Percentiles rank a stretch among this genome's conserved stretches.
Conservation (phyloP, 257 asterid species). For the Forsythia viridissima region DNA sequence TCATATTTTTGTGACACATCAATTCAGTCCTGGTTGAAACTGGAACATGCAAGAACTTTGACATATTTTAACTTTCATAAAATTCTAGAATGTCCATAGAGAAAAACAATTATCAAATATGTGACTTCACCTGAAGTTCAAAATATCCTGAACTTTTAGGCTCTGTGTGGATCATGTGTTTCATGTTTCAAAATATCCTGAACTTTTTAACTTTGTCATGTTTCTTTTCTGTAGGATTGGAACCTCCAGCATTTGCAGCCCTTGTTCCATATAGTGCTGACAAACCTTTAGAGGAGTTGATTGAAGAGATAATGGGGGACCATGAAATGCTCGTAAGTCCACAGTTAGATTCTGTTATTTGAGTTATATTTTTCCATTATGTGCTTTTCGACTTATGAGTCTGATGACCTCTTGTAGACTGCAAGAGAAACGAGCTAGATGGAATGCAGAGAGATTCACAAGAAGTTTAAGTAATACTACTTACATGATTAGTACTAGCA, state of each 20-base stretch:
- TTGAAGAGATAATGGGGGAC: slow-evolving; percentile 92
- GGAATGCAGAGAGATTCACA: slow-evolving; percentile 5
- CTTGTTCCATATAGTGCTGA: slow-evolving; percentile 83
- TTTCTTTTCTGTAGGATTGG: slow-evolving; percentile 46
- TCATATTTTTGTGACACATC: not conserved
- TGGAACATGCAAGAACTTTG: not conserved
- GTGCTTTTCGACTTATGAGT: slow-evolving; percentile 1
- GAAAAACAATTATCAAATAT: not conserved
- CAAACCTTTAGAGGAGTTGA: slow-evolving; percentile 70
- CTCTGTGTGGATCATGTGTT: not conserved
- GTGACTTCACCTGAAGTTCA: not conserved
- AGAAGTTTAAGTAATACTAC: not conserved
- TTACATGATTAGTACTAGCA: not conserved
- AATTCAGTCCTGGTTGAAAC: not conserved
- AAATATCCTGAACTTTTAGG: not conserved
- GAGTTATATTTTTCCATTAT: not conserved
- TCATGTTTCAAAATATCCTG: not conserved
- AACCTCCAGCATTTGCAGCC: slow-evolving; percentile 77
- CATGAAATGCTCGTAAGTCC: slow-evolving; percentile 75
- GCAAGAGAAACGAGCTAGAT: slow-evolving; percentile 34
- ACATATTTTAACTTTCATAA: not conserved
- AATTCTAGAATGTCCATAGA: not conserved
- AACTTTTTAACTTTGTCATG: not conserved
- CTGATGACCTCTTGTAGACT: slow-evolving; percentile 31
- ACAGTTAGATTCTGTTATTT: not conserved